Evolutionary conservation across 495 filamentous ascomycete species (phyloP), one percentile per base, ranked within the genome.

Genomic region (Talaromyces proteolyticus): DNA sequence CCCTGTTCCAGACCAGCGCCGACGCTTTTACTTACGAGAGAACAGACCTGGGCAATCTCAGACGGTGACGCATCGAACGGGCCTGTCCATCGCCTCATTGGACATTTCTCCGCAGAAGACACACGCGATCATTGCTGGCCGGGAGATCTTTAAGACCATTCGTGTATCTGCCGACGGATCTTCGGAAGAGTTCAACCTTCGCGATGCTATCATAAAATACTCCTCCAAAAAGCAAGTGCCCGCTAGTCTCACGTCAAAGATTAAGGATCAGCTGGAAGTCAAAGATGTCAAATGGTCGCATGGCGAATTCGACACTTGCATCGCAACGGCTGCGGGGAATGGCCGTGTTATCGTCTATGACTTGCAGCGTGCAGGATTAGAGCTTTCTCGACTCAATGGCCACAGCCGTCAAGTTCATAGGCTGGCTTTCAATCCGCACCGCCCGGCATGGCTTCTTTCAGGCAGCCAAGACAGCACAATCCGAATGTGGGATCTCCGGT

Each of bases 401-500:
- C 94, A 96, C 65, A 80, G 77, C 50, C 87, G 94, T 47, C 92
- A 96, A 74, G 86, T 98, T 50, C 92, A 98, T 66, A 83, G 83
- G 54, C 73, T 98, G 34, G 90, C 89, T 38, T 88, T 96, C 66
- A 96, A 91, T 61, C 91, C 93, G 2, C 85, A 88, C 60, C 73
- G 79, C 52, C 83, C 85, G 46, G 81, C 80, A 50, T 80, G 83
- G 73, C 66, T 97, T 29, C 74, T 97, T 20, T 95, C 91, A 3
- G 93, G 88, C 20, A 91, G 91, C 61, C 91, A 96, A 68, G 93
- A 97, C 73, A 87, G 87, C 47, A 88, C 86, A 12, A 87, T 96
- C 42, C 86, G 89, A 46, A 79, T 88, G 59, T 89, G 86, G 86
- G 86, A 89, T 68, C 58, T 88, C 51, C 73, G 85, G 37, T 71